Evolutionary conservation across 345 rosid genomes (phyloP).

Genomic region (Eucalyptus paniculata): DNA sequence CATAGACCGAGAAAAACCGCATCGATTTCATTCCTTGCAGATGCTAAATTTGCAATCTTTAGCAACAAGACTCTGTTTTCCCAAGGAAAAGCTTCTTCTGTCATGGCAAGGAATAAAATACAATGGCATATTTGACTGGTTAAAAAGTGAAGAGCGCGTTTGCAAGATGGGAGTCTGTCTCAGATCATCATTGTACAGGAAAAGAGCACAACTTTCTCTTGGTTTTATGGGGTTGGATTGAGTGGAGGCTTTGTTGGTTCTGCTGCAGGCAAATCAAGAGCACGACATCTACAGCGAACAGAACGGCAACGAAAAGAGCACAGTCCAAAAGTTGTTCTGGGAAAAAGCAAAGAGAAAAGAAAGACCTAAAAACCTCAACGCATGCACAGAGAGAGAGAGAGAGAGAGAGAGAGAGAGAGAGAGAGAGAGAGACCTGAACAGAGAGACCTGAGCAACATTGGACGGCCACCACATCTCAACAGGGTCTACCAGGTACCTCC

Average conservation of each 20-base stretch:
- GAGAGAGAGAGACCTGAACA: too few species aligned
- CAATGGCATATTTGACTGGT: not conserved
- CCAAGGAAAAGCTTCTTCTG: not conserved
- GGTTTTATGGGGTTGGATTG: not conserved
- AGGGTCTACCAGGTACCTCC: constrained; percentile 94
- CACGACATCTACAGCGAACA: not conserved
- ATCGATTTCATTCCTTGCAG: not conserved
- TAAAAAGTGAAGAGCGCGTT: not conserved
- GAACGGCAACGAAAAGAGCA: not conserved
- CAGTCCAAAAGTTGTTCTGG: not conserved
- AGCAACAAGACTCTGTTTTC: not conserved
- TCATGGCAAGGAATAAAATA: not conserved
- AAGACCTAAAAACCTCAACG: not conserved
- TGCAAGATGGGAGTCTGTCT: not conserved
- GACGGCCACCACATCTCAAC: constrained; percentile 99
- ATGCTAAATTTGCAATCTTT: not conserved
- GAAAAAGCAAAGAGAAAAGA: not conserved
- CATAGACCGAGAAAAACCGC: not conserved
- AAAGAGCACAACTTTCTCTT: not conserved
- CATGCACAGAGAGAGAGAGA: not conserved
- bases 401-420: not conserved
- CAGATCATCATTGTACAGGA: not conserved
- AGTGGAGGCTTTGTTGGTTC: not conserved
- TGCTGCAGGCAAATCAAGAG: not conserved
- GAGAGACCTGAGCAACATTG: constrained; percentile 96